phyloP scores from a whole-genome alignment of 805 yeast species.

The Starmerella tilneyi region DNA sequence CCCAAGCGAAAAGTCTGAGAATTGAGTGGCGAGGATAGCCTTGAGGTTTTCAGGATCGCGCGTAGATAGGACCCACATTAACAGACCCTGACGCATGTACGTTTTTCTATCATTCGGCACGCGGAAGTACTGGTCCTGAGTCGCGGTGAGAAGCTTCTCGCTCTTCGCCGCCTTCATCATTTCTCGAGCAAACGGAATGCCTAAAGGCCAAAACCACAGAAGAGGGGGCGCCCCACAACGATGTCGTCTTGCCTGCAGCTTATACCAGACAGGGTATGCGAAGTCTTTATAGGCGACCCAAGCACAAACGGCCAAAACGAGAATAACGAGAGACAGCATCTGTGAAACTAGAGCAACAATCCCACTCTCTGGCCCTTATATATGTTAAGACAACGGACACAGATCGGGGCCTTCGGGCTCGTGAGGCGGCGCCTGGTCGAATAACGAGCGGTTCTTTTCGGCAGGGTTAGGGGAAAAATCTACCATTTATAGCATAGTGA shows the following conservation, averaged over 20 bases:
- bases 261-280: not conserved
- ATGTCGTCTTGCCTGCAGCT: not conserved
- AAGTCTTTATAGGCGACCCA: slow-evolving; percentile 2
- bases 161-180: not conserved
- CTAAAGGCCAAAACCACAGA: slow-evolving; percentile 5
- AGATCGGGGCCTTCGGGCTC: too few relatives aligned
- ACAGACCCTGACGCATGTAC: slow-evolving; percentile 1
- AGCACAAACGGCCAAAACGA: not conserved
- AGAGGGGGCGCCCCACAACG: not conserved
- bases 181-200: slow-evolving; percentile 2
- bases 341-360: too few relatives aligned
- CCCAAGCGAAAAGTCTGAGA: slow-evolving; percentile 30
- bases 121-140: not conserved
- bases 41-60: slow-evolving; percentile 29
- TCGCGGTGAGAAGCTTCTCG: not conserved
- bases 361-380: too few relatives aligned
- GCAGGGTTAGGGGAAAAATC: too few relatives aligned
- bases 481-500: too few relatives aligned
- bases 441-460: too few relatives aligned
- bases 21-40: slow-evolving; percentile 28
- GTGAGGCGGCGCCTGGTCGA: too few relatives aligned
- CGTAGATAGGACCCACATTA: slow-evolving; percentile 19
- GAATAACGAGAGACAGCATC: not conserved
- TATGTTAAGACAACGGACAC: too few relatives aligned
- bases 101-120: not conserved